A percentile compares a stretch with the other conserved stretches of the same genome.
These are phyloP conservation scores for Sanguinoderma infundibulare DNA, from an alignment of 1,284 basidiomycete genomes.

Conservation along the genomic window DNA sequence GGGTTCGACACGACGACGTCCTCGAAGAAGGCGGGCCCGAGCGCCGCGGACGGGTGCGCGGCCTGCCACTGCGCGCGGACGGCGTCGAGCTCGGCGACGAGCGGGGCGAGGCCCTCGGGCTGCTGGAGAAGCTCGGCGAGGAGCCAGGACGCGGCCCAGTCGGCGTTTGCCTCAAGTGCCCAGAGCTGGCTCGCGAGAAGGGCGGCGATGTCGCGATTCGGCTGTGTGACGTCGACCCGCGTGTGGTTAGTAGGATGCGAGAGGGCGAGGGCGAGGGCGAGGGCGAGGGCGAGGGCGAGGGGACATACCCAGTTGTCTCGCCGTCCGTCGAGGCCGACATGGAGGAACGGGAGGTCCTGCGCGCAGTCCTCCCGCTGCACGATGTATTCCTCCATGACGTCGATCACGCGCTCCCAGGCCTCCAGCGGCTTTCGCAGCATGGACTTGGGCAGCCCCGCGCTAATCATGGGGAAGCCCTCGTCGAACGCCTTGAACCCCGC, in stretches of 20 bases:
- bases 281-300: neutral
- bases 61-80: slow-evolving; percentile 21
- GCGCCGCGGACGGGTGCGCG: slow-evolving; percentile 14
- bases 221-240: too few species aligned
- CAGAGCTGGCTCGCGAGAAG: slow-evolving; percentile 30
- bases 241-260: slow-evolving; percentile 16
- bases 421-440: slow-evolving; percentile 17
- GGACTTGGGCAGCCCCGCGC: slow-evolving; percentile 26
- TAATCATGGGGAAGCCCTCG: slow-evolving; percentile 34
- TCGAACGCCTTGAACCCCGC: slow-evolving; percentile 33
- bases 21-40: slow-evolving; percentile 18
- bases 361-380: slow-evolving; percentile 20
- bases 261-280: neutral
- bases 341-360: slow-evolving; percentile 23
- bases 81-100: slow-evolving; percentile 33
- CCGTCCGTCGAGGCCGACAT: slow-evolving; percentile 12
- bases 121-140: slow-evolving; percentile 34
- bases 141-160: slow-evolving; percentile 36
- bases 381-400: slow-evolving; percentile 33
- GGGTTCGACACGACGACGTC: slow-evolving; percentile 14
- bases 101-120: slow-evolving; percentile 27
- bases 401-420: slow-evolving; percentile 28
- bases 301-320: slow-evolving; percentile 27
- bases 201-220: slow-evolving; percentile 17
- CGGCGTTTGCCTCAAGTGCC: slow-evolving; percentile 38